phyloP scores from a whole-genome alignment of 768 basidiomycete species.

The Phylloporus rhodoxanthus region DNA sequence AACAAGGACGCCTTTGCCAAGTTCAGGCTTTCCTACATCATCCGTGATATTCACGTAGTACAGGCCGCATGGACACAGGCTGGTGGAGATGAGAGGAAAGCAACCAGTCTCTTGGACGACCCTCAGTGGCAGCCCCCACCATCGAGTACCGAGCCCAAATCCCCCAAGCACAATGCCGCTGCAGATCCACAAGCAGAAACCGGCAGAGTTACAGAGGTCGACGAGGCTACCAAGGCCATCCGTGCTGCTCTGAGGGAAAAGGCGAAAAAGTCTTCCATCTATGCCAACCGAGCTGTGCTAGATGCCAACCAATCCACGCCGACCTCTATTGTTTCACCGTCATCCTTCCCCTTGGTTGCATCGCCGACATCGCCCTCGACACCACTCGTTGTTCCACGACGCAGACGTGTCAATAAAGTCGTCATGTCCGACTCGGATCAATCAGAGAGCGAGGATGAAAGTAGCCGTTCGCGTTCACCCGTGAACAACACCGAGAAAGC shows the following conservation, averaged over 20 bases:
- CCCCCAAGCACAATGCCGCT: slow-evolving; percentile 2
- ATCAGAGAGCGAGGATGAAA: slow-evolving; percentile 45
- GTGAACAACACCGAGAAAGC: slow-evolving; percentile 41
- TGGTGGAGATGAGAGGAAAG: slow-evolving; percentile 54
- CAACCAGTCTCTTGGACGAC: slow-evolving; percentile 54
- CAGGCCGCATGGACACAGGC: slow-evolving; percentile 66
- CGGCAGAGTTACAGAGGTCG: slow-evolving; percentile 66
- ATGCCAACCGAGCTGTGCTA: slow-evolving; percentile 56
- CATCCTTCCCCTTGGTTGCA: slow-evolving; percentile 30
- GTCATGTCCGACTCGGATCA: slow-evolving; percentile 60
- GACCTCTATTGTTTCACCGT: slow-evolving; percentile 17
- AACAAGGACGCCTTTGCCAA: slow-evolving; percentile 38
- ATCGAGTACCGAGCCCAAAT: slow-evolving; percentile 15
- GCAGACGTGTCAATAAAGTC: slow-evolving; percentile 52
- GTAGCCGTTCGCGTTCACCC: slow-evolving; percentile 27
- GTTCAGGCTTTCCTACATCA: slow-evolving; percentile 61
- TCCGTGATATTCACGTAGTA: slow-evolving; percentile 34
- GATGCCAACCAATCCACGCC: slow-evolving; percentile 44
- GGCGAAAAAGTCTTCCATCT: slow-evolving; percentile 79
- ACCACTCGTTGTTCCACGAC: slow-evolving; percentile 39
- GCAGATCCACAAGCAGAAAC: slow-evolving; percentile 31
- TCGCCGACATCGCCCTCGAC: slow-evolving; percentile 37
- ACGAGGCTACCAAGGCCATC: slow-evolving; percentile 65
- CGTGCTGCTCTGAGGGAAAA: slow-evolving; percentile 64
- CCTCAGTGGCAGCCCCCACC: slow-evolving; percentile 45